These are phyloP conservation scores for Fraxinus sp. DNA, from an alignment of 305 asterid genomes.

Conservation along the genomic window DNA sequence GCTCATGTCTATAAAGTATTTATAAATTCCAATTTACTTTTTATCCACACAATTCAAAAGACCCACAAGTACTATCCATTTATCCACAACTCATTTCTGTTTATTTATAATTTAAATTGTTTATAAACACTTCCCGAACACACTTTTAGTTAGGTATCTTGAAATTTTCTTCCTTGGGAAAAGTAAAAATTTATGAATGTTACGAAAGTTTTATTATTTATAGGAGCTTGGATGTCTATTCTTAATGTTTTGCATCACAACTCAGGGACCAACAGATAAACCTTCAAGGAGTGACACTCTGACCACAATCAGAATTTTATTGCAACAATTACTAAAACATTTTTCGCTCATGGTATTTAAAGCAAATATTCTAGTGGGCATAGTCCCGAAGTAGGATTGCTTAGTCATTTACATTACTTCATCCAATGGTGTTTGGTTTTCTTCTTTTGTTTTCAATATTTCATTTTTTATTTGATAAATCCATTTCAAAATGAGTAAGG, in stretches of 20 bases:
- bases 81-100: background rate
- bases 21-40: no score
- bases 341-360: background rate
- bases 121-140: background rate
- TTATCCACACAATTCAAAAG: no score
- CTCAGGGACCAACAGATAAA: background rate
- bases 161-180: background rate
- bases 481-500: background rate
- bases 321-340: background rate
- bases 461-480: background rate
- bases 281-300: background rate
- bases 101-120: no score
- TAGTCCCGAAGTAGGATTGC: background rate
- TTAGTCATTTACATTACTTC: background rate
- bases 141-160: background rate
- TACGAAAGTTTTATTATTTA: background rate
- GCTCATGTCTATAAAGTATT: no score
- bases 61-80: no score
- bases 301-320: background rate
- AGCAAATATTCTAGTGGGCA: background rate
- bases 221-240: background rate
- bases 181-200: background rate
- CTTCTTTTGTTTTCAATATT: background rate
- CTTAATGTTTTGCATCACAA: background rate
- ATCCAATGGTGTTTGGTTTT: background rate